These are phyloP conservation scores for Podaxis sp. DNA, from an alignment of 768 basidiomycete species.

Conservation along the genomic window DNA sequence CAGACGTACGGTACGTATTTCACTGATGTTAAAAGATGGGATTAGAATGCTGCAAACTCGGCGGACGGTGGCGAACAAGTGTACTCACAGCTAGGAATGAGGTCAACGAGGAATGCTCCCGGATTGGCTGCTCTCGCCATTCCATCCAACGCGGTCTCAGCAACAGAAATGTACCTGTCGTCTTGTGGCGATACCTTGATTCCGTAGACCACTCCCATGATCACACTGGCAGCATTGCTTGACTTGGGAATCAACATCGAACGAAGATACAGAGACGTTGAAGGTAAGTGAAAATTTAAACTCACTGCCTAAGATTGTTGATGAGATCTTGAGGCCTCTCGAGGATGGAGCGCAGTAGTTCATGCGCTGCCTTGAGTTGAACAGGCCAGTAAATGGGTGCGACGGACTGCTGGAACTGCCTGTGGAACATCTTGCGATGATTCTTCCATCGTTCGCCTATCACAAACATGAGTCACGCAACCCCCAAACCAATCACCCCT, in stretches of 20 bases:
- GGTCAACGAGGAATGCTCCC: conserved; percentile 49
- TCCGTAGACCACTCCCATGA: conserved; percentile 51
- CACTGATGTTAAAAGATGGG: conserved; percentile 25
- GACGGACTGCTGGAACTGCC: conserved; percentile 42
- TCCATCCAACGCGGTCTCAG: conserved; percentile 46
- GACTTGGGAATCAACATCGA: not conserved
- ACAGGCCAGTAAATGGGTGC: conserved; percentile 38
- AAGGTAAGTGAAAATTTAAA: conserved; percentile 6
- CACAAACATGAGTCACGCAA: not conserved
- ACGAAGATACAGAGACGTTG: not conserved
- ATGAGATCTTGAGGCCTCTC: conserved; percentile 38
- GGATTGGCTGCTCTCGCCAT: conserved; percentile 47
- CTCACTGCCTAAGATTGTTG: conserved; percentile 48
- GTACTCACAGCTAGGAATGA: conserved; percentile 36
- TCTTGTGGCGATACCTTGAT: conserved; percentile 37
- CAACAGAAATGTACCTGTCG: conserved; percentile 46
- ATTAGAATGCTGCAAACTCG: not conserved
- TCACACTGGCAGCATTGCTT: conserved; percentile 47
- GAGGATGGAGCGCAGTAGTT: conserved; percentile 40
- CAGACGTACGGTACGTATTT: conserved; percentile 42
- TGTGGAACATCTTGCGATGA: conserved; percentile 49
- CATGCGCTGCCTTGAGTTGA: conserved; percentile 40
- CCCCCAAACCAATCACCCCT: not conserved
- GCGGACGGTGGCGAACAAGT: not conserved
- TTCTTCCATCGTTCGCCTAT: conserved; percentile 49